Conservation (phyloP, 2,329 filamentous ascomycete genomes). For the Diaporthe sp. region DNA sequence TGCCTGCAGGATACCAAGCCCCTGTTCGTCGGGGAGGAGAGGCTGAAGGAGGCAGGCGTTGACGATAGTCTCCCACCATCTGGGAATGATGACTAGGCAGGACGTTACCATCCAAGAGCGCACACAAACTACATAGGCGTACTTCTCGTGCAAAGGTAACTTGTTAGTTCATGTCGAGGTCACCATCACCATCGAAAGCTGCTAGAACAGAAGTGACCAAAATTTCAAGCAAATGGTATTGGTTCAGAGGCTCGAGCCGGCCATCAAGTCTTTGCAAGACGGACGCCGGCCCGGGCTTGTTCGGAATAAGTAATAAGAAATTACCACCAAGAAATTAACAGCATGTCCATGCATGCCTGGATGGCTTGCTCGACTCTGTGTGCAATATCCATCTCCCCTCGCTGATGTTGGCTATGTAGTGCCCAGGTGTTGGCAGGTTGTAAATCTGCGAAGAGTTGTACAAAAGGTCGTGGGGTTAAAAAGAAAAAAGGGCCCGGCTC, state of each 20-base stretch:
- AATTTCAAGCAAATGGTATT: constrained; percentile 36
- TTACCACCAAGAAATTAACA: constrained; percentile 41
- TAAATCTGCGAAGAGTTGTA: constrained; percentile 23
- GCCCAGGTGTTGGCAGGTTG: constrained; percentile 18
- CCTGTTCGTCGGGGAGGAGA: constrained; percentile 45
- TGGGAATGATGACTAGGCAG: constrained; percentile 36
- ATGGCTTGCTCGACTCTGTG: constrained; percentile 20
- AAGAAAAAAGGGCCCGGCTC: constrained; percentile 32
- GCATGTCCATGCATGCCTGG: constrained; percentile 37
- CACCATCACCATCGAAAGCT: background rate
- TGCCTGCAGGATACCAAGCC: constrained; percentile 47
- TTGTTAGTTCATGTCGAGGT: background rate
- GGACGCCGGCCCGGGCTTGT: constrained; percentile 7
- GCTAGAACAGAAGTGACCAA: background rate
- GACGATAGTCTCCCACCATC: constrained; percentile 33
- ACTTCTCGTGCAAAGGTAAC: background rate
- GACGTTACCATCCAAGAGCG: background rate
- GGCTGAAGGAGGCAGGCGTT: constrained; percentile 46
- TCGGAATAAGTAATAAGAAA: constrained; percentile 36
- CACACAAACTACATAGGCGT: background rate
- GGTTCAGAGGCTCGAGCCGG: constrained; percentile 14
- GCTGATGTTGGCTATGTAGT: constrained; percentile 24
- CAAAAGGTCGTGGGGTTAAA: constrained; percentile 22
- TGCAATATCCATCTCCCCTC: constrained; percentile 32
- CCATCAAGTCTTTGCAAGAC: constrained; percentile 5